Base-by-base conservation (phyloP, 2,329 filamentous ascomycete genomes). In the Xylaria sp. region DNA sequence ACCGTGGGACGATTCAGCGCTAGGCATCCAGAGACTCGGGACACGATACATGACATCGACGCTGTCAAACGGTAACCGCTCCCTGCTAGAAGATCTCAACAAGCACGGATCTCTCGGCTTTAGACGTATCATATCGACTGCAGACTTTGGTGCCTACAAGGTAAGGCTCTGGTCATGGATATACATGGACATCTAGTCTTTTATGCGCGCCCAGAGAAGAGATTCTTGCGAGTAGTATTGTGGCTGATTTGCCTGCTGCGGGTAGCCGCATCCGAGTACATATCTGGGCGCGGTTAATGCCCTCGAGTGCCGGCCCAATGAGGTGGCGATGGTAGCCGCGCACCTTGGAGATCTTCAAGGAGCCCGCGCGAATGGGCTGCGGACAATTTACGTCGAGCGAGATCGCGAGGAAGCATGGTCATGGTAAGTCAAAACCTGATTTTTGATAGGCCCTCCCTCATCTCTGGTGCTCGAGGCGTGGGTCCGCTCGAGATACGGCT, bases 241-340 rank as follows among this genome's bases (percentile, higher is more conserved):
- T 56, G 58, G 62, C 66, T 71, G 59, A 65, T 36, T 54, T 58
- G 44, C 46, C 57, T 62, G 53, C 60, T 64, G 44, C 60, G 63
- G 61, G 42, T 67, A 70, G 82, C 92, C 92, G 0, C 85, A 87
- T 68, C 86, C 87, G 7, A 82, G 79, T 60, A 89, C 90, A 1
- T 96, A 96, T 76, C 83, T 86, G 1, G 92, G 92, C 4, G 92
- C 90, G 0, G 91, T 84, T 2, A 79, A 83, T 65, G 83, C 82
- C 71, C 79, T 94, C 61, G 87, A 85, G 0, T 69, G 89, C 49
- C 73, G 85, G 68, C 86, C 89, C 0, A 77, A 78, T 2, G 84
- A 94, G 75, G 90, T 93, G 66, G 91, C 88, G 23, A 89, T 96
- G 87, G 91, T 96, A 23, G 93, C 93, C 17, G 89, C 92, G 44